Evolutionary conservation across 2,329 filamentous ascomycete genomes (phyloP).

Genomic region (Monilinia fructigena): DNA sequence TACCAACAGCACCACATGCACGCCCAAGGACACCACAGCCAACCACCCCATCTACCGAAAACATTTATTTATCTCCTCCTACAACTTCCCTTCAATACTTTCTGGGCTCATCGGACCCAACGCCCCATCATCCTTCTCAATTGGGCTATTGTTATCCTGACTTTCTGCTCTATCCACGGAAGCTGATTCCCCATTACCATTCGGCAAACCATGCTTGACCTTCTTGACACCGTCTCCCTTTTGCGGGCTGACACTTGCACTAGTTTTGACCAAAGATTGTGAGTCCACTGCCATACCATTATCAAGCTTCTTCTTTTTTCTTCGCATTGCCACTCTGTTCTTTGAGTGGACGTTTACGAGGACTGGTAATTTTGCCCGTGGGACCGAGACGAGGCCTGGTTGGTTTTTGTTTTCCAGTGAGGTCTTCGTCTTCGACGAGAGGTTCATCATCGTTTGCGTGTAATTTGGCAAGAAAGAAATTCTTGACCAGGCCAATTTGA

Average conservation of each 20-base stretch:
- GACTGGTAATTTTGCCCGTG: constrained; percentile 82
- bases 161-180: constrained; percentile 59
- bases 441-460: constrained; percentile 79
- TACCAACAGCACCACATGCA: not conserved
- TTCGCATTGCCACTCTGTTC: constrained; percentile 82
- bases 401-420: constrained; percentile 81
- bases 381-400: constrained; percentile 62
- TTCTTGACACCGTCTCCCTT: constrained; percentile 52
- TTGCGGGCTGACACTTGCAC: constrained; percentile 42
- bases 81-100: constrained; percentile 45
- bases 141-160: constrained; percentile 53
- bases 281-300: constrained; percentile 44
- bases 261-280: constrained; percentile 35
- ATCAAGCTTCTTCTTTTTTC: constrained; percentile 82
- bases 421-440: constrained; percentile 88
- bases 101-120: constrained; percentile 84
- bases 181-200: constrained; percentile 37
- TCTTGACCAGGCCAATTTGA: constrained; percentile 84
- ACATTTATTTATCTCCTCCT: constrained; percentile 16
- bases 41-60: not conserved
- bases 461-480: constrained; percentile 88
- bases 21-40: not conserved
- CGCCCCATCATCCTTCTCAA: constrained; percentile 65
- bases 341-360: constrained; percentile 77
- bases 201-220: constrained; percentile 41